phyloP scores from a whole-genome alignment of 768 basidiomycete species.

The Lenzites betulinus region DNA sequence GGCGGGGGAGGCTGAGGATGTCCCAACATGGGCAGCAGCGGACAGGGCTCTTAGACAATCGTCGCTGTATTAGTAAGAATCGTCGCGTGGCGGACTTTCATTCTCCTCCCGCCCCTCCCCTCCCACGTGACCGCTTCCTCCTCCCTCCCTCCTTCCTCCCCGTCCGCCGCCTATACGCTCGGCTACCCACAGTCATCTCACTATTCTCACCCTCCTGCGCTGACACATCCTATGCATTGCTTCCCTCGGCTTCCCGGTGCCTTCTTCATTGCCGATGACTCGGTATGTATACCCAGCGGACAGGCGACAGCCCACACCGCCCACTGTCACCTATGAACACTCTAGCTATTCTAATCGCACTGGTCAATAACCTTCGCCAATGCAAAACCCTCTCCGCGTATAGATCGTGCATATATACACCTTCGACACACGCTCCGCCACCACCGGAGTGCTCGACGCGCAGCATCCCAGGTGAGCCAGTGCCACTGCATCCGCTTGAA shows the following conservation, averaged over 20 bases:
- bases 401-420: no score
- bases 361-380: no score
- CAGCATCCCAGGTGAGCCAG: no score
- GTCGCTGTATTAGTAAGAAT: slow-evolving; percentile 38
- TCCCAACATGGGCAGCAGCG: slow-evolving; percentile 35
- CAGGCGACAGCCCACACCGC: no score
- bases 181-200: background rate
- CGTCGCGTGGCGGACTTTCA: slow-evolving; percentile 27
- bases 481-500: no score
- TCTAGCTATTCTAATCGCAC: no score
- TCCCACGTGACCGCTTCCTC: slow-evolving; percentile 16
- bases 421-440: no score
- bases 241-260: background rate
- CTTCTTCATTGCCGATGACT: background rate
- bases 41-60: slow-evolving; percentile 24
- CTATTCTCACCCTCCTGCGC: background rate
- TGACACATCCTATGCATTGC: background rate
- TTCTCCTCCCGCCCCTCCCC: slow-evolving; percentile 8
- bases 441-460: no score
- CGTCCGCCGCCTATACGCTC: background rate
- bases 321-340: no score
- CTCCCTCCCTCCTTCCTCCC: background rate
- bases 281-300: background rate
- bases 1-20: slow-evolving; percentile 34
- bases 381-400: no score